A percentile compares a stretch with the other conserved stretches of the same genome.
Evolutionary conservation across 108 stramenopile species (phyloP).

Genomic region (Skeletonema costatum): DNA sequence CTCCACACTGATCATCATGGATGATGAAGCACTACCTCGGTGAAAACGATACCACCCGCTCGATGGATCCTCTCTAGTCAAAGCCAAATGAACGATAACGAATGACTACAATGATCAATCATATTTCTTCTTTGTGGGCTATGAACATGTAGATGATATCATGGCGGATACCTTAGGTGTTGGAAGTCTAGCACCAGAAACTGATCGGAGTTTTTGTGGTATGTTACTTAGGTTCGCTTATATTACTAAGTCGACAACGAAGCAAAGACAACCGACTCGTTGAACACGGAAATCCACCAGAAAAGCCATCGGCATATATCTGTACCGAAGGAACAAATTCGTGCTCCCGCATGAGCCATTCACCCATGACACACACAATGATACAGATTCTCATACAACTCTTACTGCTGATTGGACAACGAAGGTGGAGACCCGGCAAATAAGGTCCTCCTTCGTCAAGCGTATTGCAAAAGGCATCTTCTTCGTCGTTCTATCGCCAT

Average conservation of each 20-base stretch:
- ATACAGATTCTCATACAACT: conserved; percentile 17
- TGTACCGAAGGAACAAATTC: neutral
- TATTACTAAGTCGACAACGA: conserved; percentile 16
- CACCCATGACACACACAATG: neutral
- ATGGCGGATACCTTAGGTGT: conserved; percentile 38
- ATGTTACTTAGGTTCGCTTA: conserved; percentile 29
- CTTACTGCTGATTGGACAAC: conserved; percentile 23
- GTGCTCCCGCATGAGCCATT: neutral
- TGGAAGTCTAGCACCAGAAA: conserved; percentile 17
- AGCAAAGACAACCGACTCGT: neutral
- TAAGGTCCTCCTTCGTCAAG: neutral
- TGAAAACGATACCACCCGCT: neutral
- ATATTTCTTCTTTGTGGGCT: neutral
- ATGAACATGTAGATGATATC: conserved; percentile 1
- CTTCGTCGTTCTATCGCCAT: conserved; percentile 16
- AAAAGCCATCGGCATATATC: neutral
- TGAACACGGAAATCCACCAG: neutral
- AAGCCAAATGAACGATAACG: neutral
- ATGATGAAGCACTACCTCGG: neutral
- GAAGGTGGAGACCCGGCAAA: neutral
- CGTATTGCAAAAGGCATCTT: neutral
- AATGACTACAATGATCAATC: neutral
- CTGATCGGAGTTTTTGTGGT: conserved; percentile 35
- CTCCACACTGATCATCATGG: neutral
- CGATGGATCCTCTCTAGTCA: neutral